These are phyloP conservation scores for Pythium sukuiense DNA, from an alignment of 352 stramenopile genomes.

Conservation along the genomic window DNA sequence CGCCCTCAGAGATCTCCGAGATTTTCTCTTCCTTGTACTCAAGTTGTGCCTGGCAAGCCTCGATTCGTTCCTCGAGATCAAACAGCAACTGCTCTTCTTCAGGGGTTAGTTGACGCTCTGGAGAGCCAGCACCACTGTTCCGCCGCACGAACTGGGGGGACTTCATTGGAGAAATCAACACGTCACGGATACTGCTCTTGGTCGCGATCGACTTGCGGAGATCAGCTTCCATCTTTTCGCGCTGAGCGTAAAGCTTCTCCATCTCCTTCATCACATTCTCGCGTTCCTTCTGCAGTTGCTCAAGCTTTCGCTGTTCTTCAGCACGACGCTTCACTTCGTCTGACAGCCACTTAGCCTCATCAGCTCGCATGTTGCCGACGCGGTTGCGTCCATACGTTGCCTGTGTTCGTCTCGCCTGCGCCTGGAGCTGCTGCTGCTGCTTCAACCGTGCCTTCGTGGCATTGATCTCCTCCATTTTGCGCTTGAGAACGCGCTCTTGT, in stretches of 20 bases:
- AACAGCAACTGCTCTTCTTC: conserved; percentile 82
- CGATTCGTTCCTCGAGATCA: conserved; percentile 85
- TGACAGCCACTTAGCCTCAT: conserved; percentile 79
- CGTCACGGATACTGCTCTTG: conserved; percentile 71
- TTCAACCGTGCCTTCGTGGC: conserved; percentile 80
- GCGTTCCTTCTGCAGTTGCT: conserved; percentile 79
- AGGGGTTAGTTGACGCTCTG: conserved; percentile 61
- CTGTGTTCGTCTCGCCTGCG: conserved; percentile 70
- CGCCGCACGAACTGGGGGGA: conserved; percentile 40
- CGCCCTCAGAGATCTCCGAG: conserved; percentile 67
- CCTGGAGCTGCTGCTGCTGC: conserved; percentile 77
- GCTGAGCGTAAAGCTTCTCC: conserved; percentile 73
- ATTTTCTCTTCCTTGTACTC: conserved; percentile 91
- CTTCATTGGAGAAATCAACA: conserved; percentile 77
- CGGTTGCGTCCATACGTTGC: conserved; percentile 48
- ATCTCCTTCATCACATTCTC: conserved; percentile 79
- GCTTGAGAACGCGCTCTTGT: conserved; percentile 84
- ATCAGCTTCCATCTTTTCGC: conserved; percentile 70
- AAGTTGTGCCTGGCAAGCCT: conserved; percentile 80
- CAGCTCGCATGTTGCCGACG: conserved; percentile 12
- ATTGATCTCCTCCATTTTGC: conserved; percentile 86
- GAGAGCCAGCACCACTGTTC: conserved; percentile 35
- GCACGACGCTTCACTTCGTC: conserved; percentile 82
- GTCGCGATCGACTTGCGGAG: conserved; percentile 62
- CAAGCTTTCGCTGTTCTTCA: conserved; percentile 82